Conservation (phyloP, 164 flowering plant species). For the Kalanchoe fedtschenkoi region DNA sequence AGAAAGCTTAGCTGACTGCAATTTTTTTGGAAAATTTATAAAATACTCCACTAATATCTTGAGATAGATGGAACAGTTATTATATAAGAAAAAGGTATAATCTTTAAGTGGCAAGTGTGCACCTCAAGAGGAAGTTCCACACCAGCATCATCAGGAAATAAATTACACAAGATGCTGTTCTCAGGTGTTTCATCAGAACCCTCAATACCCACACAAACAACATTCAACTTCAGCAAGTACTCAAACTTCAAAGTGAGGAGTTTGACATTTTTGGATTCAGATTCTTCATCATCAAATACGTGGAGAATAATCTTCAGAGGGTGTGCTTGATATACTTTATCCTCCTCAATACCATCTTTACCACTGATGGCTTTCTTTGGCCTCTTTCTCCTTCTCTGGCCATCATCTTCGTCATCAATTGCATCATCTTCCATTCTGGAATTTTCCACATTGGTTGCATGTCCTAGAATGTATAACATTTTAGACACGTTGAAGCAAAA, state of each 20-base stretch:
- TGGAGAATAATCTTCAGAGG: slow-evolving; percentile 79
- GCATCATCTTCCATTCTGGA: slow-evolving; percentile 66
- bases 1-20: slow-evolving; percentile 78
- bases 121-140: slow-evolving; percentile 95
- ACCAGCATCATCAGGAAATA: slow-evolving; percentile 91
- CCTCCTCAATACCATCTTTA: slow-evolving; percentile 54
- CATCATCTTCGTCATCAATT: slow-evolving; percentile 90
- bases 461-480: slow-evolving; percentile 23
- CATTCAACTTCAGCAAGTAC: slow-evolving; percentile 67
- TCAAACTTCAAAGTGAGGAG: slow-evolving; percentile 77
- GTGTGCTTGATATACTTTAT: slow-evolving; percentile 62
- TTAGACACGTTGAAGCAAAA: neutral
- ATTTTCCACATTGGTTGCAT: slow-evolving; percentile 33
- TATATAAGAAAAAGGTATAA: neutral
- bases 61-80: neutral
- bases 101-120: slow-evolving; percentile 4
- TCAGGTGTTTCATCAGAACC: slow-evolving; percentile 60
- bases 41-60: neutral
- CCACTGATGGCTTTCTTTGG: slow-evolving; percentile 48
- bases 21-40: slow-evolving; percentile 4
- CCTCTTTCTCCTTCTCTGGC: slow-evolving; percentile 88
- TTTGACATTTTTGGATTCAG: slow-evolving; percentile 44
- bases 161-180: slow-evolving; percentile 62
- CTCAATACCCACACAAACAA: slow-evolving; percentile 81
- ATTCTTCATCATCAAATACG: slow-evolving; percentile 54